A percentile compares a stretch with the other conserved stretches of the same genome.
Evolutionary conservation across 306 rosid genomes (phyloP).

Genomic region (Quercus variabilis): DNA sequence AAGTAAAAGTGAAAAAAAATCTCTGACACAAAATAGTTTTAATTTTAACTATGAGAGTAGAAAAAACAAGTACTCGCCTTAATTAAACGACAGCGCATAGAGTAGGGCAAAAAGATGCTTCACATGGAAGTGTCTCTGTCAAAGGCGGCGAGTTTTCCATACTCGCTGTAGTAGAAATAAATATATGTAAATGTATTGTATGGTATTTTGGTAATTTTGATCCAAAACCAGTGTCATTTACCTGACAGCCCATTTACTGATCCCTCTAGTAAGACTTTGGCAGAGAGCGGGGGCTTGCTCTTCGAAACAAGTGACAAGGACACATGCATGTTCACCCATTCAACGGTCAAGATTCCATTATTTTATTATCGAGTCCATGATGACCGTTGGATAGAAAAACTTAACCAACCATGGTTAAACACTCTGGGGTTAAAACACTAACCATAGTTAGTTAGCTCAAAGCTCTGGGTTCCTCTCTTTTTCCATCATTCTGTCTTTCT

Average conservation of each 20-base stretch:
- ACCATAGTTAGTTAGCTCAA: conserved; percentile 41
- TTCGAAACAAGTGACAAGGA: conserved; percentile 69
- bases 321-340: conserved; percentile 75
- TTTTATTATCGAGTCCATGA: conserved; percentile 12
- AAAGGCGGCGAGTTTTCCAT: neutral
- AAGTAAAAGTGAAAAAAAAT: neutral
- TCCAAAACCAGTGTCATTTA: conserved; percentile 6
- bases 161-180: neutral
- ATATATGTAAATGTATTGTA: neutral
- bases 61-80: neutral
- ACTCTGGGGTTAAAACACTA: neutral
- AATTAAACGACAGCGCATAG: neutral
- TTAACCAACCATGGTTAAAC: conserved; percentile 45
- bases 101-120: neutral
- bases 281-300: conserved; percentile 23
- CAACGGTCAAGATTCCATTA: conserved; percentile 55
- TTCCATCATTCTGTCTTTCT: neutral
- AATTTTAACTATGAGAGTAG: neutral
- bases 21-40: neutral
- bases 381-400: conserved; percentile 35
- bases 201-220: conserved; percentile 27
- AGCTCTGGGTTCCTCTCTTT: neutral
- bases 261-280: conserved; percentile 32
- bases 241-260: conserved; percentile 21
- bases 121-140: conserved; percentile 27